Evolutionary conservation across 163 green algal species (phyloP), one percentile per base, ranked within the genome.

Genomic region (Scenedesmus sp.): DNA sequence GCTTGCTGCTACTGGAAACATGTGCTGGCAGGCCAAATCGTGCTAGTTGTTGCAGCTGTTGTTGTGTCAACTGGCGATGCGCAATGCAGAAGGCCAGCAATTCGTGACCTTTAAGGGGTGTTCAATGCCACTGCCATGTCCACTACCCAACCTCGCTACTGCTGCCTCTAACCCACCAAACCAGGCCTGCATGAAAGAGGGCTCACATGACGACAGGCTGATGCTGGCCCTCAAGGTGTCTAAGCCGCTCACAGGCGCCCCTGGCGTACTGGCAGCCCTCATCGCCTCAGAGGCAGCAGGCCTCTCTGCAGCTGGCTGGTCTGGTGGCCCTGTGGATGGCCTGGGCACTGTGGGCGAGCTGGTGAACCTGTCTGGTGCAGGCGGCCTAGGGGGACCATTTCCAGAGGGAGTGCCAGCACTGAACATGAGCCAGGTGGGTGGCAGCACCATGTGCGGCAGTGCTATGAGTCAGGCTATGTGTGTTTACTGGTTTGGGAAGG

Each of bases 181-280:
- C 56, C 86, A 95, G 93, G 91, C 89, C 6, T 70, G 55, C 8
- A 73, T 94, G n/a, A 95, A 94, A 54, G 89, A 93, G 34, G 91
- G 93, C 67, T 84, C 70, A 15, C 77, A 59, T 81, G 74, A 66
- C 20, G 87, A 73, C 1, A 92, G 91, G 23, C 79, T 95, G 46
- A 79, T 95, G 64, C 60, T 91, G 5, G 57, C 59, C 1, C 59
- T 94, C 73, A 94, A 95, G 86, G 52, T 88, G 1, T 59, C 34
- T 2, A 67, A 76, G 60, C 90, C 90, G 16, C 20, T 82, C 54
- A 70, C 52, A 6, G 90, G 90, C n/a, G n/a, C 57, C 4, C 70
- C 70, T 46, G 55, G 76, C 26, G n/a, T 90, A 18, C 57, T 93
- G 55, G 70, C 55, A 5, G 23, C 26, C 2, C 83, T 93, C 5